A percentile compares a stretch with the other conserved stretches of the same genome.
These are phyloP conservation scores for Dothistroma pini DNA, from an alignment of 2,329 filamentous ascomycete genomes.

Conservation along the genomic window DNA sequence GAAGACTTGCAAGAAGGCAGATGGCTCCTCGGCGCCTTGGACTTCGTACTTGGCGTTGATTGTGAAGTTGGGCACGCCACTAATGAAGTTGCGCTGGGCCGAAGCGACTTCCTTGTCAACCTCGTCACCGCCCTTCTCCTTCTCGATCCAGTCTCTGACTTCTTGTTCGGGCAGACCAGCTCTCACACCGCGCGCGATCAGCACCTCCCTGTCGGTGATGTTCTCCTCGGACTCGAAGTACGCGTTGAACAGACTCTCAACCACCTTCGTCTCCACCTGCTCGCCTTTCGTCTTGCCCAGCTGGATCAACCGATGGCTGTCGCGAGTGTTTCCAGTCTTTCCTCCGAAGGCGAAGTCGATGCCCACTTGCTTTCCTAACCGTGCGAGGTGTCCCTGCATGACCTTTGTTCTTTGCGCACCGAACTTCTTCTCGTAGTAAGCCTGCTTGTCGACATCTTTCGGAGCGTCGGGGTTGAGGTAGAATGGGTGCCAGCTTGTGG, in stretches of 20 bases:
- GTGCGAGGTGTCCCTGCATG: slow-evolving; percentile 56
- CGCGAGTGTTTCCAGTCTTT: slow-evolving; percentile 69
- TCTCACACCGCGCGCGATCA: slow-evolving; percentile 41
- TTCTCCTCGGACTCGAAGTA: slow-evolving; percentile 50
- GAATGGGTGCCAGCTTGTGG: slow-evolving; percentile 71
- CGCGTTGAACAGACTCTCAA: slow-evolving; percentile 60
- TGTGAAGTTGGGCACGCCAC: slow-evolving; percentile 71
- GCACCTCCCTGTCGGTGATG: slow-evolving; percentile 41
- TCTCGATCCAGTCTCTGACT: slow-evolving; percentile 43
- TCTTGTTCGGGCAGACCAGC: slow-evolving; percentile 44
- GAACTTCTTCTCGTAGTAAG: slow-evolving; percentile 61
- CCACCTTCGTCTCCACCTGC: slow-evolving; percentile 56
- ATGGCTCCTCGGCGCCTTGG: slow-evolving; percentile 67
- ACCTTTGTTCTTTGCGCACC: slow-evolving; percentile 57
- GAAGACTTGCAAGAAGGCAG: slow-evolving; percentile 64
- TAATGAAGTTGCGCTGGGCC: slow-evolving; percentile 50
- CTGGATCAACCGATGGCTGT: slow-evolving; percentile 74
- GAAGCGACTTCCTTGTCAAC: slow-evolving; percentile 47
- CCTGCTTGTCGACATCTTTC: slow-evolving; percentile 50
- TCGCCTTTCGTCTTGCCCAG: slow-evolving; percentile 57
- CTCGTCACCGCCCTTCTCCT: slow-evolving; percentile 43
- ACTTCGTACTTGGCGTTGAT: slow-evolving; percentile 66
- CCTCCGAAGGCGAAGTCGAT: slow-evolving; percentile 71
- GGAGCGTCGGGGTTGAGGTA: slow-evolving; percentile 69
- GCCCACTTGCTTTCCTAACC: slow-evolving; percentile 61